Evolutionary conservation across 2,329 filamentous ascomycete species (phyloP).

Genomic region (Periglandula ipomoeae): DNA sequence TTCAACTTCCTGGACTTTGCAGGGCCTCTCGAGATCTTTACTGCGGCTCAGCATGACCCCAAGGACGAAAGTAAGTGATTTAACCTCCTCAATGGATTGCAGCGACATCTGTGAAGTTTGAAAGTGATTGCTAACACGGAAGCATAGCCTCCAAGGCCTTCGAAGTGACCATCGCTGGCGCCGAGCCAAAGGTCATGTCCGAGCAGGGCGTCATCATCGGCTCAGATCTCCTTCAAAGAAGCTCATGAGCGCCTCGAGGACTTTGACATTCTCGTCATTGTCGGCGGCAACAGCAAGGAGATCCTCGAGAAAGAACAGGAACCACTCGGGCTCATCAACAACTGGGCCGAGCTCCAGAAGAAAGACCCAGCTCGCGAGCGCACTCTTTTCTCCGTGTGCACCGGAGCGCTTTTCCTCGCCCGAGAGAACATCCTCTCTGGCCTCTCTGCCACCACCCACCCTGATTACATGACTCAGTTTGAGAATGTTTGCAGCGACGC

Average conservation of each 20-base stretch:
- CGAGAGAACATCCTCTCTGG: slow-evolving; percentile 69
- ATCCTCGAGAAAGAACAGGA: slow-evolving; percentile 60
- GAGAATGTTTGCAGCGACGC: slow-evolving; percentile 74
- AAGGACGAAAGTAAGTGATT: slow-evolving; percentile 37
- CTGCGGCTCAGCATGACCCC: slow-evolving; percentile 41
- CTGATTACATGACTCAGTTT: slow-evolving; percentile 69
- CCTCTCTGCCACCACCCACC: slow-evolving; percentile 73
- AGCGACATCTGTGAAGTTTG: not conserved
- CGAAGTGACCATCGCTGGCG: slow-evolving; percentile 45
- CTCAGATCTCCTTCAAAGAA: slow-evolving; percentile 70
- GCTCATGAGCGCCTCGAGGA: slow-evolving; percentile 64
- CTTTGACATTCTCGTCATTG: slow-evolving; percentile 70
- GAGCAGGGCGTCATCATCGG: slow-evolving; percentile 59
- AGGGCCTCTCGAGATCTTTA: slow-evolving; percentile 44
- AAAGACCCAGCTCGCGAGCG: slow-evolving; percentile 71
- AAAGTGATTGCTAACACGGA: not conserved
- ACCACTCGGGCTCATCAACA: slow-evolving; percentile 62
- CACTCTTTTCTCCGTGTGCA: slow-evolving; percentile 72
- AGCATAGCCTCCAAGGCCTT: slow-evolving; percentile 46
- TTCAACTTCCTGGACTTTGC: slow-evolving; percentile 52
- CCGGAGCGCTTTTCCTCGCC: slow-evolving; percentile 68
- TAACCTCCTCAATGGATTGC: not conserved
- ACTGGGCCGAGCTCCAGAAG: slow-evolving; percentile 72
- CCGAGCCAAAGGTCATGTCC: slow-evolving; percentile 46
- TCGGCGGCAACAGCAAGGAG: slow-evolving; percentile 58